Evolutionary conservation across 331 rosid genomes (phyloP).

Genomic region (Pyrus hybrid): DNA sequence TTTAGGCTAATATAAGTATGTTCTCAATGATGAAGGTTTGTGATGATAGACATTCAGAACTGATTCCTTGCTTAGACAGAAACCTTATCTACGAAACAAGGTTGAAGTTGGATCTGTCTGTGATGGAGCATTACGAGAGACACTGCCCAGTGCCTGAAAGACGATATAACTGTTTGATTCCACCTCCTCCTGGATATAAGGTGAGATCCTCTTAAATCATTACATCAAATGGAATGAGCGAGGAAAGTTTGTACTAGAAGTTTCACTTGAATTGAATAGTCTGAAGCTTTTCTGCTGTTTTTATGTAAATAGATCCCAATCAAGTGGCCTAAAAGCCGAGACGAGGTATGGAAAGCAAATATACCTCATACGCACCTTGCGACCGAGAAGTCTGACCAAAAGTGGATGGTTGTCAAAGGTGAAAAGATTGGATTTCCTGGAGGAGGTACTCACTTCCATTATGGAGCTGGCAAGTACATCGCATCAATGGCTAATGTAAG

Average conservation of each 20-base stretch:
- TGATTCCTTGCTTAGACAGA: slow-evolving; percentile 67
- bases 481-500: slow-evolving; percentile 64
- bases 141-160: slow-evolving; percentile 63
- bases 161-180: slow-evolving; percentile 56
- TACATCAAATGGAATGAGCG: slow-evolving; percentile 4
- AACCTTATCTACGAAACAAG: slow-evolving; percentile 58
- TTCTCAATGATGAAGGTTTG: slow-evolving; percentile 42
- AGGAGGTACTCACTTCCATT: slow-evolving; percentile 76
- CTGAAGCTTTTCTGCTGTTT: slow-evolving; percentile 8
- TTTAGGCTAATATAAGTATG: not conserved
- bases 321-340: slow-evolving; percentile 73
- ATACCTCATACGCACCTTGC: slow-evolving; percentile 78
- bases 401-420: slow-evolving; percentile 70
- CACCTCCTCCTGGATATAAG: slow-evolving; percentile 74
- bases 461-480: slow-evolving; percentile 67
- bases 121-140: slow-evolving; percentile 76
- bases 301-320: slow-evolving; percentile 42
- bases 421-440: slow-evolving; percentile 73
- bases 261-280: not conserved
- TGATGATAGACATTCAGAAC: slow-evolving; percentile 58
- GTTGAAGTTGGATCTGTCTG: slow-evolving; percentile 51
- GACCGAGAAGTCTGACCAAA: slow-evolving; percentile 67
- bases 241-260: not conserved
- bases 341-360: slow-evolving; percentile 71
- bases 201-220: slow-evolving; percentile 16